phyloP scores from a whole-genome alignment of 495 filamentous ascomycete species.

The Umbilicaria muhlenbergii region DNA sequence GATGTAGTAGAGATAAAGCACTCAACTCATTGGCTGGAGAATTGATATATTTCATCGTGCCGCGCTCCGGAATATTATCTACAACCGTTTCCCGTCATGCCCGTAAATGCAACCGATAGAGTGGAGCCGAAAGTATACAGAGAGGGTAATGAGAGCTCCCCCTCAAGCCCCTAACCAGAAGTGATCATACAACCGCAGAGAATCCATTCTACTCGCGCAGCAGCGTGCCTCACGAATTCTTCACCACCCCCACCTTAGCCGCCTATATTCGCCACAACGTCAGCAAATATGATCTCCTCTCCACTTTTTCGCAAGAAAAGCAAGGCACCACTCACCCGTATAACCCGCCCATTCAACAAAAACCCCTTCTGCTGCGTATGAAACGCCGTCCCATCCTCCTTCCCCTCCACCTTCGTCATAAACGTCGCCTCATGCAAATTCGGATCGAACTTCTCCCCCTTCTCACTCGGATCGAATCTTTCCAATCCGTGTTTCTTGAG shows the following conservation, averaged over 20 bases:
- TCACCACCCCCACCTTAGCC: constrained; percentile 89
- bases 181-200: not conserved
- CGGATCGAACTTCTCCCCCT: constrained; percentile 74
- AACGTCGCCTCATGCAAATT: constrained; percentile 94
- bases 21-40: too few species aligned
- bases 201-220: not conserved
- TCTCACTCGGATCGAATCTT: constrained; percentile 58
- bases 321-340: constrained; percentile 42
- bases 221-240: constrained; percentile 38
- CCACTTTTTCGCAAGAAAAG: not conserved
- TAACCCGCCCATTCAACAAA: constrained; percentile 70
- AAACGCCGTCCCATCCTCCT: constrained; percentile 84
- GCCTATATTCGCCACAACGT: constrained; percentile 24
- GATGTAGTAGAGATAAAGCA: too few species aligned
- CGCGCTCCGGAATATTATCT: too few species aligned
- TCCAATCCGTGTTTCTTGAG: constrained; percentile 88
- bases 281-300: not conserved
- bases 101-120: too few species aligned
- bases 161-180: not conserved
- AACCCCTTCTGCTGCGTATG: constrained; percentile 92
- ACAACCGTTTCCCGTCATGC: too few species aligned
- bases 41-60: too few species aligned
- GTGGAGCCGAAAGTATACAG: too few species aligned
- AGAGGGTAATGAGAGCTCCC: not conserved
- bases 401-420: constrained; percentile 65